Base-by-base conservation (phyloP, 2,329 filamentous ascomycete species). In the Coleophoma eucalyptorum region DNA sequence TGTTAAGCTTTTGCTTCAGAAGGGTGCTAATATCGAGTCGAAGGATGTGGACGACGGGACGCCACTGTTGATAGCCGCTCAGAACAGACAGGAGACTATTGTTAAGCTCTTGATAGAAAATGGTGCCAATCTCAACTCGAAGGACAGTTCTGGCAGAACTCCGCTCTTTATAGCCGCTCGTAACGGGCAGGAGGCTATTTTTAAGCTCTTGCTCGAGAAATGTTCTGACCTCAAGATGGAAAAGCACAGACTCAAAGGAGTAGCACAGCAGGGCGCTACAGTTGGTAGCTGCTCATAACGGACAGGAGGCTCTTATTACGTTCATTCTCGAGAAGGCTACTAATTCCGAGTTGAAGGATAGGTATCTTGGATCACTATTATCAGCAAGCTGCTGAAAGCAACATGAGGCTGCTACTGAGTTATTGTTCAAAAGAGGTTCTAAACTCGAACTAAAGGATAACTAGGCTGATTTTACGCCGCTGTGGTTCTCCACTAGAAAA, bases 221-320 rank as follows among this genome's bases (percentile, higher is more conserved):
- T 50, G 55, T 13, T 48, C 55, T 3, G 48, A 55, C 33, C 50
- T 52, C 1, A n/a, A n/a, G n/a, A n/a, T n/a, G n/a, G n/a, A n/a
- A n/a, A n/a, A n/a, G n/a, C n/a, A n/a, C n/a, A n/a, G 47, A 49
- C 8, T 34, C 48, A 15, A 49, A 35, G 16, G n/a, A n/a, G n/a
- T 47, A 26, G 11, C 16, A 43, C 10, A 48, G 33, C 42, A 50
- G 50, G 8, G 53, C 52, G 33, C 50, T 8, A 8, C 20, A 20
- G 8, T 43, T 19, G 18, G 26, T 13, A 5, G 41, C 41, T 10
- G 41, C 26, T 15, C 26, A 16, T 21, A 19, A 26, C 7, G 41
- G 41, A 7, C 10, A 31, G 13, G 26, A 16, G 16, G 18, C 18
- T 31, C 15, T 43, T 20, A 20, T 16, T 26, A 8, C 41, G 15